Conservation (phyloP, 108 stramenopile genomes). For the Nitzschia putrida region DNA sequence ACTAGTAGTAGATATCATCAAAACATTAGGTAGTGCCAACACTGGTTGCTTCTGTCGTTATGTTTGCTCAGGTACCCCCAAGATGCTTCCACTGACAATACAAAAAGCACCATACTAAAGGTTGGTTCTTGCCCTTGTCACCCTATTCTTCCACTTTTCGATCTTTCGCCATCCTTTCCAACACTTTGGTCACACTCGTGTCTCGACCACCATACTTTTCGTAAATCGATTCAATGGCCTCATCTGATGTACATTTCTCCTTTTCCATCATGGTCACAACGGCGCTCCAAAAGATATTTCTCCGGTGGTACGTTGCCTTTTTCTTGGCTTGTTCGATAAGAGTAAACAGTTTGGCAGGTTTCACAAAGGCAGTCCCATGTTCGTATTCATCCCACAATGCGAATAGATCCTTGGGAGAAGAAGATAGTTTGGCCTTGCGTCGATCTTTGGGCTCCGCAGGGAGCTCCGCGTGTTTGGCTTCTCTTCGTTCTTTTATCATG, state of each 20-base stretch:
- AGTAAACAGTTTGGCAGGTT: constrained; percentile 35
- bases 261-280: not conserved
- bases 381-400: constrained; percentile 44
- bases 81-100: too few species aligned
- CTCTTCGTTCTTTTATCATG: too few species aligned
- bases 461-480: too few species aligned
- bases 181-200: not conserved
- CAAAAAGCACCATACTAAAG: too few species aligned
- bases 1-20: too few species aligned
- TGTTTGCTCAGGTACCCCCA: too few species aligned
- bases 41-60: too few species aligned
- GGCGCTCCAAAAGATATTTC: constrained; percentile 13
- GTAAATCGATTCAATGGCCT: not conserved
- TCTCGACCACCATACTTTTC: not conserved
- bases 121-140: too few species aligned
- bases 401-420: constrained; percentile 20
- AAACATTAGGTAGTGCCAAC: too few species aligned
- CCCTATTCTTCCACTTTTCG: too few species aligned
- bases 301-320: constrained; percentile 23
- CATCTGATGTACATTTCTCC: not conserved
- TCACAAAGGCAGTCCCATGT: constrained; percentile 33
- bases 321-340: constrained; percentile 12
- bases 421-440: not conserved
- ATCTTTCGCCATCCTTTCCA: not conserved
- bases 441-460: too few species aligned